Evolutionary conservation across 2,329 filamentous ascomycete species (phyloP), one percentile per base, ranked within the genome.

Genomic region (Onygenales sp.): DNA sequence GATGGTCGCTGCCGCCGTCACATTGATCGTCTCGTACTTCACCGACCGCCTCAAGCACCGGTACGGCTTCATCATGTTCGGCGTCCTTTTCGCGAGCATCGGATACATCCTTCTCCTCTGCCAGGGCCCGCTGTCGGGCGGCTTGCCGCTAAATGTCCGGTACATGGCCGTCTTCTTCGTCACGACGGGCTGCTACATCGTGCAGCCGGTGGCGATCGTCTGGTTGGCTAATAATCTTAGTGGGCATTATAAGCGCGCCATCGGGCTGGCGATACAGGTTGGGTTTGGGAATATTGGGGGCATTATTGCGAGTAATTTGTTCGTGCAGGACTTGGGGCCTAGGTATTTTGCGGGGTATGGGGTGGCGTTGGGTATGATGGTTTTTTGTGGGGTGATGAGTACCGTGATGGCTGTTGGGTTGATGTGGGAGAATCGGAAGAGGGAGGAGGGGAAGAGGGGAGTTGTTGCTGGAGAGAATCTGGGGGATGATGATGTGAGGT

Each of bases 201-300:
- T 79, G 43, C 81, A 85, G 0, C 83, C 83, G 0, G 80, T 77
- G 21, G 77, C 85, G 3, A 69, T 86, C 8, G 82, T 79, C 1
- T 86, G 83, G 83, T 79, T 83, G 56, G 79, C 80, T 2, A 86
- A 86, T 62, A 86, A 86, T 62, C 82, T 78, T 0, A 81, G 82
- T 0, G 82, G 80, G 0, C 84, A 87, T 62, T 87, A 86, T 62
- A 87, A 87, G 65, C 72, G 84, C 10, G 84, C 85, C 0, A 86
- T 84, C 0, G 84, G 83, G 0, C 80, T 79, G 1, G 84, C 79
- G 0, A 61, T 86, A 58, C 84, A 87, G 65, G 70, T 87, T 27
- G 79, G 79, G 0, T 80, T 87, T 58, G 84, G 83, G 0, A 87
- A 87, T 57, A 79, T 76, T 6, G 84, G 83, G 43, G 84, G 84